Evolutionary conservation across 257 asterid species (phyloP), one percentile per base, ranked within the genome.

Genomic region (Lantana camara): DNA sequence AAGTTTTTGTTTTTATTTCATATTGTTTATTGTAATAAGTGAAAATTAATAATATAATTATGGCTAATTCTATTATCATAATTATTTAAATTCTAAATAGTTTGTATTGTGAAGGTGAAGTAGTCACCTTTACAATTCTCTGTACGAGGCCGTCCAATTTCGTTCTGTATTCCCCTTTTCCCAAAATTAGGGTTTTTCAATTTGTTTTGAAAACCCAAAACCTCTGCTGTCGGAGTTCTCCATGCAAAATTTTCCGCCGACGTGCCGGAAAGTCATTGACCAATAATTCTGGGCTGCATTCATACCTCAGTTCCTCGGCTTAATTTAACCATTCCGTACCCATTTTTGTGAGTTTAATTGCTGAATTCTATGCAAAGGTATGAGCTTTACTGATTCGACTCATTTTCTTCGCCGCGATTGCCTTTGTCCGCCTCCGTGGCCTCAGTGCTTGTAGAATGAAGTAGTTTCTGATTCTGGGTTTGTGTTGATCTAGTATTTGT

Each of bases 181-280:
- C 64, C 66, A 37, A 72, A 76, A 64, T 71, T 76, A 71, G 78
- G 82, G 81, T 71, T 76, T 35, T 71, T 67, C 75, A 76, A 76
- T 66, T 40, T 49, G 13, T 58, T 67, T 71, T 70, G 32, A 75
- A 75, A 70, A 71, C 77, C 66, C 46, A 38, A 62, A 40, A 30
- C 67, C 38, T 50, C 48, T 65, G 54, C 56, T 68, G 24, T 55
- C 57, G 48, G 68, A 71, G 55, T 70, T 62, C 75, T 63, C 40
- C 52, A 42, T 60, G 64, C 71, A 57, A 60, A 62, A 56, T 24
- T 1, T 16, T 45, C 32, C 16, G 29, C 50, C 63, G 1, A 24
- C 61, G 27, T 51, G 15, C 29, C 66, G 6, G 38, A 15, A 40
- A 57, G 48, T 35, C 46, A 24, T 64, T 13, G n/a, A 52, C 42